phyloP scores from a whole-genome alignment of 768 basidiomycete genomes.

The Rhodosporidiobolus odoratus region DNA sequence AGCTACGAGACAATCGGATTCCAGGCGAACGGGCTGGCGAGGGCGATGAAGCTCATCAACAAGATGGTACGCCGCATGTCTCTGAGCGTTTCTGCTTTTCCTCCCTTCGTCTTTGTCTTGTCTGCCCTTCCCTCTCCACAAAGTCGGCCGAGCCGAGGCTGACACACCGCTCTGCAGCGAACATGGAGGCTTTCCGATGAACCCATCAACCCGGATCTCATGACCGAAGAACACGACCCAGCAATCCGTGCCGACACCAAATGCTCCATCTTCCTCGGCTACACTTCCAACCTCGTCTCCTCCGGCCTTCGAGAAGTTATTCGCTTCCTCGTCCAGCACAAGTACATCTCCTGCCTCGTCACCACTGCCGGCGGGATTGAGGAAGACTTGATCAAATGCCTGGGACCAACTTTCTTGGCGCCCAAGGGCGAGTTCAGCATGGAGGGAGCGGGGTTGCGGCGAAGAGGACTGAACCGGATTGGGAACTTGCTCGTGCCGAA shows the following conservation, averaged over 20 bases:
- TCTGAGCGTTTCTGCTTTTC: neutral
- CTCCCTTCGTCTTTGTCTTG: neutral
- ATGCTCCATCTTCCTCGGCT: constrained; percentile 89
- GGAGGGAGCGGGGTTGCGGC: constrained; percentile 79
- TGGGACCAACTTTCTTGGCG: constrained; percentile 91
- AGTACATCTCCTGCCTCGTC: constrained; percentile 79
- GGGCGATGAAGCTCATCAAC: constrained; percentile 83
- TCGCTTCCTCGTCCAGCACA: constrained; percentile 84
- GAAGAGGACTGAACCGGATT: constrained; percentile 89
- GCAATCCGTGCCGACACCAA: constrained; percentile 63
- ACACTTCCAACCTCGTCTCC: constrained; percentile 97
- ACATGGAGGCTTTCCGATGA: constrained; percentile 86
- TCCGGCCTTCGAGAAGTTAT: constrained; percentile 93
- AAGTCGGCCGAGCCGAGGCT: no score
- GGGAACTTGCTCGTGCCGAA: constrained; percentile 96
- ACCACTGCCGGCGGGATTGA: constrained; percentile 98
- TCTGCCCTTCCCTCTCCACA: neutral
- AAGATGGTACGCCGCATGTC: constrained; percentile 64
- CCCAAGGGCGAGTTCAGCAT: constrained; percentile 67
- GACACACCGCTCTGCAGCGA: constrained; percentile 64
- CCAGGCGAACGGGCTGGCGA: constrained; percentile 87
- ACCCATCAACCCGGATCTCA: constrained; percentile 59
- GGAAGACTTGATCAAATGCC: constrained; percentile 98
- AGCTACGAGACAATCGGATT: constrained; percentile 91
- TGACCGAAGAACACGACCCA: constrained; percentile 60